A percentile compares a stretch with the other conserved stretches of the same genome.
These are phyloP conservation scores for Colletotrichum zoysiae DNA, from an alignment of 2,329 filamentous ascomycete genomes.

Conservation along the genomic window DNA sequence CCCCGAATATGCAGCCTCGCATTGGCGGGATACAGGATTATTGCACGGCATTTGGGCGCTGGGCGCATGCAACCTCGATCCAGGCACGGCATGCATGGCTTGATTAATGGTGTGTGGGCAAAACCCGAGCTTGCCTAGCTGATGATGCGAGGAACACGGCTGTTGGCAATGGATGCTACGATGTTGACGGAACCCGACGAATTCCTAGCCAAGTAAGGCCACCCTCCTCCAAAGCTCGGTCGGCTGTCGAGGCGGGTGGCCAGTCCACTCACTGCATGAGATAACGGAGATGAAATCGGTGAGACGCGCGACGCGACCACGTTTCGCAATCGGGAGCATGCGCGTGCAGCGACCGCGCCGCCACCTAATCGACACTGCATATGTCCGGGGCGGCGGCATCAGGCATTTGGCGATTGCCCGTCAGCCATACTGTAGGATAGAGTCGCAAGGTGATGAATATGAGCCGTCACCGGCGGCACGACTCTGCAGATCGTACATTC, in stretches of 20 bases:
- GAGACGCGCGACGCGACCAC: slow-evolving; percentile 6
- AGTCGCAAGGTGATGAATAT: not conserved
- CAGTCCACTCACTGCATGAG: not conserved
- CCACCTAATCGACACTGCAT: not conserved
- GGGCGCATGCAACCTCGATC: slow-evolving; percentile 29
- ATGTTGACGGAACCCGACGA: slow-evolving; percentile 8
- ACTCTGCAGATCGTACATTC: slow-evolving; percentile 29
- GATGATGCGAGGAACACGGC: slow-evolving; percentile 26
- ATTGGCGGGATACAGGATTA: slow-evolving; percentile 10
- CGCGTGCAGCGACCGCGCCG: not conserved
- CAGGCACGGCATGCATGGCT: not conserved
- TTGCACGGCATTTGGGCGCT: slow-evolving; percentile 32
- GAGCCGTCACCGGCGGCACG: not conserved
- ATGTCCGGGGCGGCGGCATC: not conserved
- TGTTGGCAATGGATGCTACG: not conserved
- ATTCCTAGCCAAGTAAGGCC: not conserved
- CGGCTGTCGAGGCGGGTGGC: not conserved
- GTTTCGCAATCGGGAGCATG: not conserved
- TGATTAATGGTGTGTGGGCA: not conserved
- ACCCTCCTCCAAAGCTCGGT: slow-evolving; percentile 2
- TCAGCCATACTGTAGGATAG: not conserved
- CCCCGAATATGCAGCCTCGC: not conserved
- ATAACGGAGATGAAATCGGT: slow-evolving; percentile 11
- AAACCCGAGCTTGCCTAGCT: not conserved
- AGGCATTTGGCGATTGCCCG: slow-evolving; percentile 1